Base-by-base conservation (phyloP, 1,139 yeast genomes). In the Yarrowia galli region DNA sequence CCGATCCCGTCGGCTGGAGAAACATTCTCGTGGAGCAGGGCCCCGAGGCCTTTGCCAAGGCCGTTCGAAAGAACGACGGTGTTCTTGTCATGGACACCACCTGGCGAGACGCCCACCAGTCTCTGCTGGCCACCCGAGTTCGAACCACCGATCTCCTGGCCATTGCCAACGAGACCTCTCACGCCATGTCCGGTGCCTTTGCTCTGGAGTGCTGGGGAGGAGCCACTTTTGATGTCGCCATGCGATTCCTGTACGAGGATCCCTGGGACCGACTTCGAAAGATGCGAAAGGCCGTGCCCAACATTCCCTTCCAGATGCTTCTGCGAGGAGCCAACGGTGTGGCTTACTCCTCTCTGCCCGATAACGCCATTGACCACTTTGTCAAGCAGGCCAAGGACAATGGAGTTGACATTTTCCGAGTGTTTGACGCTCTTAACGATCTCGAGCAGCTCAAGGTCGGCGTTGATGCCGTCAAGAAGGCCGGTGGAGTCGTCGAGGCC, bases 171-270 rank as follows among this genome's bases (percentile, higher is more conserved):
- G 87, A 96, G 67, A 95, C 99, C 40, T 91, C 98, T 2, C 88
- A 90, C 77, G 99, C 97, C 23, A 81, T 92, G 74, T 81, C 89
- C 71, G 96, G 96, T 69, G 96, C 97, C 1, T 96, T 92, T 79
- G 96, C 99, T 18, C 83, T 95, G 68, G 99, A 95, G 82, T 95
- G 98, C 83, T 95, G 99, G 99, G 99, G 99, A 81, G 99, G 99
- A 81, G 99, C 99, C 69, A 95, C 99, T 42, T 95, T 95, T 76
- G 99, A 95, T 78, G 99, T 95, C 68, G 91, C 97, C 70, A 93
- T 95, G 98, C 87, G 99, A 80, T 96, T 96, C 84, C 85, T 95
- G 75, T 93, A 93, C 79, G 99, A 95, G 83, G 98, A 93, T 79
- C 99, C 99, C 73, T 95, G 99, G 99, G 97, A 86, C 70, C 88